Conservation (phyloP, 2,329 filamentous ascomycete species). For the Colletotrichum orbiculare region DNA sequence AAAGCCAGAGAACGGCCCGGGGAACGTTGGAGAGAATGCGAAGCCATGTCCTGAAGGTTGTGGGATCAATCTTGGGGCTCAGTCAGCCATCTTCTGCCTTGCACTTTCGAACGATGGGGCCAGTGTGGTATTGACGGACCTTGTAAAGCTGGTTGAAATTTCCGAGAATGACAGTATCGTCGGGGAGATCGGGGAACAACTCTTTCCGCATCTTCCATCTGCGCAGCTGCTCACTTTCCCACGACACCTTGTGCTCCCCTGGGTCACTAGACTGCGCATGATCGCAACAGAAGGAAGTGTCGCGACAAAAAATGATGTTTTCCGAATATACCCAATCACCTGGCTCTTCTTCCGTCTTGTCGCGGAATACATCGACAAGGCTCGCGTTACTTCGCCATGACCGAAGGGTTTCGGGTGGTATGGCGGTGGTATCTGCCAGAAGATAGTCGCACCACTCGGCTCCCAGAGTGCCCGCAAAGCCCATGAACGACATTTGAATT, state of each 20-base stretch:
- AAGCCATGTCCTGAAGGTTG: constrained; percentile 94
- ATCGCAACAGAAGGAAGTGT: constrained; percentile 99
- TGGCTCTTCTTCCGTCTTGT: constrained; percentile 74
- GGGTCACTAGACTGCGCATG: constrained; percentile 90
- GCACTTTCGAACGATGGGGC: background rate
- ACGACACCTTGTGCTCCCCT: constrained; percentile 73
- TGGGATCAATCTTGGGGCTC: constrained; percentile 85
- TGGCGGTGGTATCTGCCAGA: constrained; percentile 86
- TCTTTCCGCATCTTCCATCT: constrained; percentile 95
- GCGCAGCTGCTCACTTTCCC: constrained; percentile 84
- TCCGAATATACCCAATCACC: constrained; percentile 96
- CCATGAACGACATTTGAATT: constrained; percentile 99
- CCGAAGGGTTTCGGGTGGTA: constrained; percentile 83
- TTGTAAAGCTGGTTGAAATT: constrained; percentile 99
- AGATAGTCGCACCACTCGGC: constrained; percentile 99
- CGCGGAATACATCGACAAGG: constrained; percentile 74
- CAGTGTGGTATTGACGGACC: constrained; percentile 61
- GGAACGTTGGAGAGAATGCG: constrained; percentile 88
- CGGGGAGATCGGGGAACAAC: constrained; percentile 83
- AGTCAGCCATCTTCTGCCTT: background rate
- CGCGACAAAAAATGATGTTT: constrained; percentile 92
- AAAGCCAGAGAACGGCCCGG: constrained; percentile 91
- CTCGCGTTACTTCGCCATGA: constrained; percentile 81
- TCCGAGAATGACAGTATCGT: constrained; percentile 90
- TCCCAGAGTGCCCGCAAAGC: constrained; percentile 93